phyloP scores from a whole-genome alignment of 306 rosid genomes.

The Boehmeria nivea region DNA sequence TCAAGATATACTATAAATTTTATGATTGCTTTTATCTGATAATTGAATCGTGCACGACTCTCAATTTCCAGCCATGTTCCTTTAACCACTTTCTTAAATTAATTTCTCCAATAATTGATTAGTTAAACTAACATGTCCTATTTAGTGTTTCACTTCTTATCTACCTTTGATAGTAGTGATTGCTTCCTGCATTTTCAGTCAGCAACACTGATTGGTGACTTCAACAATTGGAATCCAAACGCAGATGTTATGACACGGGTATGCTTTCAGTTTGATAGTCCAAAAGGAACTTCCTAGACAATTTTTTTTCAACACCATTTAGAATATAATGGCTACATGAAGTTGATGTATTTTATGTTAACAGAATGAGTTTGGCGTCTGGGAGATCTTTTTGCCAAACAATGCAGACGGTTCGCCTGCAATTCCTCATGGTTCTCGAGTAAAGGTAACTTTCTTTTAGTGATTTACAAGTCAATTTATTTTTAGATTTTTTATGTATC shows the following conservation, averaged over 20 bases:
- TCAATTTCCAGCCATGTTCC: not conserved
- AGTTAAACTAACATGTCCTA: not conserved
- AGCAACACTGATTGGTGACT: slow-evolving; percentile 88
- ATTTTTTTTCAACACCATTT: not conserved
- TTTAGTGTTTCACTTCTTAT: not conserved
- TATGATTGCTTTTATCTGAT: not conserved
- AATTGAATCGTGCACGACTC: not conserved
- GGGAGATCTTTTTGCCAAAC: slow-evolving; percentile 97
- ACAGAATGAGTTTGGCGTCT: slow-evolving; percentile 98
- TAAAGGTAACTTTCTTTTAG: slow-evolving; percentile 55
- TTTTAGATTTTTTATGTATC: not conserved
- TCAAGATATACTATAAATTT: no score
- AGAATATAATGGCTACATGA: not conserved
- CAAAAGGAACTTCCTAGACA: slow-evolving; percentile 1
- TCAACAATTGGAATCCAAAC: slow-evolving; percentile 92
- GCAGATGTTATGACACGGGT: slow-evolving; percentile 81
- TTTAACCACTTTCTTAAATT: not conserved
- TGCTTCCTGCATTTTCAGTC: slow-evolving; percentile 54
- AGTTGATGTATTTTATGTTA: slow-evolving; percentile 11
- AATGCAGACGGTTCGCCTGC: slow-evolving; percentile 82
- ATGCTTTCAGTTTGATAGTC: slow-evolving; percentile 24
- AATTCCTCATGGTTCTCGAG: slow-evolving; percentile 97
- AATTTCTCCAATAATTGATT: not conserved
- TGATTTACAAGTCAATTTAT: slow-evolving; percentile 2
- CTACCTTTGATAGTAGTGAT: not conserved